Conservation (phyloP, 768 basidiomycete species). For the Agaricus sinodeliciosus region DNA sequence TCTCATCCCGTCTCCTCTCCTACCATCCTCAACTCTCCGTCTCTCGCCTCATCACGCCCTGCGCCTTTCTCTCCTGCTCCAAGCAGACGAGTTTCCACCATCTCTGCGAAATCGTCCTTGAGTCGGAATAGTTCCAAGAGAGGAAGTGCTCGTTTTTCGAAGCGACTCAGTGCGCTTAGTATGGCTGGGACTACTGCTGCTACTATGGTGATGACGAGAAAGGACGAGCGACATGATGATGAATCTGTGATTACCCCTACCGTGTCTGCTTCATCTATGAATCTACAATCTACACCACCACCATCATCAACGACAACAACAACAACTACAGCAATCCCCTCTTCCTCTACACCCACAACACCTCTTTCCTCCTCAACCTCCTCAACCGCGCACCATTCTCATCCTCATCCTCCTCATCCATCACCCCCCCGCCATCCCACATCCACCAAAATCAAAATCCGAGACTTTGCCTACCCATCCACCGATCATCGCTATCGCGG, state of each 20-base stretch:
- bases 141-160: not conserved
- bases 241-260: too few relatives aligned
- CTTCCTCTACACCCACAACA: not conserved
- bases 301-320: not conserved
- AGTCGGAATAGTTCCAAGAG: not conserved
- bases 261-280: too few relatives aligned
- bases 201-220: too few relatives aligned
- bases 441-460: conserved; percentile 26
- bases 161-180: not conserved
- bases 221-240: not conserved
- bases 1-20: not conserved
- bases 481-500: conserved; percentile 32
- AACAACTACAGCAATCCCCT: not conserved
- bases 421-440: not conserved
- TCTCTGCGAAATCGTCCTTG: not conserved
- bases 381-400: not conserved
- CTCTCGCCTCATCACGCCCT: not conserved
- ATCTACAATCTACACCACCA: not conserved
- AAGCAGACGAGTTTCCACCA: not conserved
- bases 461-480: conserved; percentile 34
- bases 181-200: not conserved
- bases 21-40: not conserved
- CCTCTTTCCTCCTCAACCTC: not conserved
- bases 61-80: not conserved
- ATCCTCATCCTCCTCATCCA: not conserved